Conservation (phyloP, 129 eudicot species). For the Cynara cardunculus region DNA sequence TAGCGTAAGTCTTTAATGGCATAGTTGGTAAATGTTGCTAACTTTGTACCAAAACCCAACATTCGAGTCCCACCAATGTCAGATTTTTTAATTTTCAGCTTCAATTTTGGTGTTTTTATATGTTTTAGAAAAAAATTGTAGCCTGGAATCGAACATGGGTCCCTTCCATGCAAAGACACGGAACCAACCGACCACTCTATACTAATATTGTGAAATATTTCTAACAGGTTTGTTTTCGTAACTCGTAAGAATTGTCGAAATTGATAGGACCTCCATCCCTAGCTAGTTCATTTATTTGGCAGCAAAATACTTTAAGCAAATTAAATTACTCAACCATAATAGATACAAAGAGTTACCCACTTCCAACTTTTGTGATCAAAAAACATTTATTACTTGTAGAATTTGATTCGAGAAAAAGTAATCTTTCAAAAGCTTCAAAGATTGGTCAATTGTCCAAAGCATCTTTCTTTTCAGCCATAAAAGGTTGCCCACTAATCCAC, state of each 20-base stretch:
- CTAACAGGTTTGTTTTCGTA: no score
- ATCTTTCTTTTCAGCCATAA: neutral
- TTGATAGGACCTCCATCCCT: slow-evolving; percentile 1
- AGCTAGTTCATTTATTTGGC: slow-evolving; percentile 21
- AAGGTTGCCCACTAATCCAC: slow-evolving; percentile 9
- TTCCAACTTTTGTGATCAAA: slow-evolving; percentile 5
- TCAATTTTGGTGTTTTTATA: no score
- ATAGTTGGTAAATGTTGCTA: no score
- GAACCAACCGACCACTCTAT: no score
- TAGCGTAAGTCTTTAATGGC: no score
- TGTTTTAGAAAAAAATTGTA: no score
- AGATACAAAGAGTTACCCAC: slow-evolving; percentile 13
- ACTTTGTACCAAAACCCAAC: no score
- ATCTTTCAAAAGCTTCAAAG: neutral
- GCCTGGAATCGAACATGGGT: no score
- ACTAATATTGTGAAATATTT: no score
- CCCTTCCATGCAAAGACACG: no score
- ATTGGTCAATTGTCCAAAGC: neutral
- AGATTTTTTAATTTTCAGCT: no score
- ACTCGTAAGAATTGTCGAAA: slow-evolving; percentile 7
- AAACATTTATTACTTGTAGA: slow-evolving; percentile 11
- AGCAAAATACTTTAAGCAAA: slow-evolving; percentile 13
- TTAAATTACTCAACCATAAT: slow-evolving; percentile 31
- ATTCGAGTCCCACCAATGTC: no score
- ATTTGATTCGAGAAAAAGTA: neutral